Evolutionary conservation across 805 yeast genomes (phyloP).

Genomic region (Yamadazyma scolyti): DNA sequence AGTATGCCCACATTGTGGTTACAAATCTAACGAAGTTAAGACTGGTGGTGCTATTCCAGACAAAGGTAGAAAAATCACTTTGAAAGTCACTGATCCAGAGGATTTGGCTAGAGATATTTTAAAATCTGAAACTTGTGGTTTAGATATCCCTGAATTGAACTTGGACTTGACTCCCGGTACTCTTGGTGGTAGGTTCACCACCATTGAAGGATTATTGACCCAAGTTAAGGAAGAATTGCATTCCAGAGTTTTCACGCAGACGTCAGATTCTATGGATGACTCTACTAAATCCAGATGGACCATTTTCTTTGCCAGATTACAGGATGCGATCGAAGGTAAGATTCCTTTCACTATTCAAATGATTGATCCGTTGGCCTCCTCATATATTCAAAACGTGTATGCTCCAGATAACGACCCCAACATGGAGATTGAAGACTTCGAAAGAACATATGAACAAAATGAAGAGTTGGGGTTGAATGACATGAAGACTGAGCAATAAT

Average conservation of each 20-base stretch:
- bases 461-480: constrained; percentile 84
- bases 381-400: constrained; percentile 95
- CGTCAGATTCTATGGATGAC: constrained; percentile 88
- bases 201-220: constrained; percentile 85
- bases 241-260: constrained; percentile 75
- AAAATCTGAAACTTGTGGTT: constrained; percentile 89
- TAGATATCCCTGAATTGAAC: constrained; percentile 80
- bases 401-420: constrained; percentile 99
- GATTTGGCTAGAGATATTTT: constrained; percentile 93
- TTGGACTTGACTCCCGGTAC: constrained; percentile 95
- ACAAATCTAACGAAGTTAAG: constrained; percentile 94
- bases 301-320: constrained; percentile 66
- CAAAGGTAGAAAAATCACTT: constrained; percentile 69
- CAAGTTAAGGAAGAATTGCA: constrained; percentile 91
- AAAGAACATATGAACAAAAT: constrained; percentile 84
- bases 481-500: constrained; percentile 42
- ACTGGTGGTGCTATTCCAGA: constrained; percentile 97
- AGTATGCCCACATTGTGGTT: constrained; percentile 88
- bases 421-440: constrained; percentile 86
- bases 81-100: constrained; percentile 80
- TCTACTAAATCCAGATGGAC: constrained; percentile 81
- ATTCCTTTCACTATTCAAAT: constrained; percentile 76
- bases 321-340: constrained; percentile 78
- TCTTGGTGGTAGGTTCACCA: constrained; percentile 95
- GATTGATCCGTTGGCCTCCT: constrained; percentile 94